Conservation (phyloP, 176 grass and related monocot genomes). For the Oryza coarctata region DNA sequence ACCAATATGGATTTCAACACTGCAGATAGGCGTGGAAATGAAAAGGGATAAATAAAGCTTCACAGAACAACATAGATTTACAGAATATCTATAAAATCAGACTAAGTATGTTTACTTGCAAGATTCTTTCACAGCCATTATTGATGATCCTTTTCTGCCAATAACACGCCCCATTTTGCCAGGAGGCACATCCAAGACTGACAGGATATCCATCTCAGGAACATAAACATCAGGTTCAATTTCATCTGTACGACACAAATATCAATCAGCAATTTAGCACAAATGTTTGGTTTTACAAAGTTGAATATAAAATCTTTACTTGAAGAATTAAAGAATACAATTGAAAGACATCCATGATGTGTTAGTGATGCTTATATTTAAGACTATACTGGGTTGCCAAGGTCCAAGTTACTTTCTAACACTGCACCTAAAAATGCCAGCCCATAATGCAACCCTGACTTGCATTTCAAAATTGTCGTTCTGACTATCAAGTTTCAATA, state of each 20-base stretch:
- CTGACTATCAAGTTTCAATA: conserved; percentile 17
- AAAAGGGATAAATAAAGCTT: conserved; percentile 27
- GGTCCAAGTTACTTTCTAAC: background rate
- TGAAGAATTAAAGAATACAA: background rate
- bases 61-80: background rate
- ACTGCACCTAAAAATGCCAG: conserved; percentile 7
- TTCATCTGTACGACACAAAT: conserved; percentile 44
- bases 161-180: conserved; percentile 98
- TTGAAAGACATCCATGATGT: conserved; percentile 11
- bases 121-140: conserved; percentile 80
- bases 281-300: conserved; percentile 4
- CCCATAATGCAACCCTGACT: conserved; percentile 15
- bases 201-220: conserved; percentile 78
- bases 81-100: conserved; percentile 11
- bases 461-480: background rate
- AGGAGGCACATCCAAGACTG: conserved; percentile 83
- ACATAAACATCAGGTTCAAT: conserved; percentile 56
- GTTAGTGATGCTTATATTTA: conserved; percentile 23
- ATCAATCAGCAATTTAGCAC: conserved; percentile 21
- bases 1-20: conserved; percentile 86
- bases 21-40: conserved; percentile 41
- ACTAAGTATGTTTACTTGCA: conserved; percentile 73
- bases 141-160: conserved; percentile 78
- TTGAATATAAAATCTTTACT: background rate
- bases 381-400: background rate